phyloP scores from a whole-genome alignment of 176 grass and related monocot species.

The Lolium perenne region DNA sequence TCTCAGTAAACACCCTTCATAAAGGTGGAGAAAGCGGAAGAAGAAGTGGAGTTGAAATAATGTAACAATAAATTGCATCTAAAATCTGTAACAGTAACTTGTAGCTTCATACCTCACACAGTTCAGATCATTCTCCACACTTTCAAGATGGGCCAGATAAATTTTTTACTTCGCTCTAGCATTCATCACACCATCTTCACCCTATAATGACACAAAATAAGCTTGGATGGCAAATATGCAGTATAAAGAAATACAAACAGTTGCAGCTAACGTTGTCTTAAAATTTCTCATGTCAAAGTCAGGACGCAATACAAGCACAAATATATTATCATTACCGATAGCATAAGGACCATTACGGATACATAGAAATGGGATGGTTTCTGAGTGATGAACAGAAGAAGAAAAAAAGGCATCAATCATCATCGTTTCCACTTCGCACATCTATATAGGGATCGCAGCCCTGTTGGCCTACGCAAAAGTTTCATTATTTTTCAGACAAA shows the following conservation, averaged over 20 bases:
- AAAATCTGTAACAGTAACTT: background rate
- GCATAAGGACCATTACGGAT: background rate
- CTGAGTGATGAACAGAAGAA: background rate
- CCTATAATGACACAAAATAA: background rate
- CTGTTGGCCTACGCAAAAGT: no score
- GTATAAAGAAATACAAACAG: background rate
- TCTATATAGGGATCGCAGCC: background rate
- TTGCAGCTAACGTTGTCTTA: background rate
- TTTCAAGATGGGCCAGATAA: background rate
- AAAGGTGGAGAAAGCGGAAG: background rate
- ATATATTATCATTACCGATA: background rate
- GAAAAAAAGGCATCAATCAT: background rate
- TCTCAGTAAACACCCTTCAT: background rate
- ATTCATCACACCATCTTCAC: background rate
- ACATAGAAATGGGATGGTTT: background rate
- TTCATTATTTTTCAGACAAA: no score
- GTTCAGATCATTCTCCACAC: background rate
- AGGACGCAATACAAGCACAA: background rate
- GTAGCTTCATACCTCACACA: background rate
- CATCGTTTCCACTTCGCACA: background rate
- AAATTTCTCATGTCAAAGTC: background rate
- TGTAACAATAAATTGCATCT: background rate
- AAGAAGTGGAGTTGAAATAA: background rate
- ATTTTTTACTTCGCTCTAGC: background rate
- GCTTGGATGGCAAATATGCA: background rate